Evolutionary conservation across 1,284 basidiomycete genomes (phyloP), one percentile per base, ranked within the genome.

Genomic region (Moesziomyces antarcticus): DNA sequence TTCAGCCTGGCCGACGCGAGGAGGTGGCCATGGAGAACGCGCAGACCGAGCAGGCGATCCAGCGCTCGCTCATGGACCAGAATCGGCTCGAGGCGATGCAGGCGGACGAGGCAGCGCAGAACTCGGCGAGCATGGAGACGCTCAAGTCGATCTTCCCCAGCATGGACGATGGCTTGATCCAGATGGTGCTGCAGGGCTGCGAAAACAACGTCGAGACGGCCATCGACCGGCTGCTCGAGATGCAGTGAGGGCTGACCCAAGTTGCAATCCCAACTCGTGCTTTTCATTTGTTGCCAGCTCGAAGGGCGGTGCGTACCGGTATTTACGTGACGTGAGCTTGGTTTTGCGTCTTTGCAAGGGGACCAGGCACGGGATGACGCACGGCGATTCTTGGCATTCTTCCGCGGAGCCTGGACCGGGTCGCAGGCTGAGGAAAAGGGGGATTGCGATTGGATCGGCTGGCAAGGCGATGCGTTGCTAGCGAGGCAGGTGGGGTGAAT

Each of bases 191-290:
- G 63, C 73, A 79, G 27, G 78, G 75, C 20, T 75, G 75, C 46
- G 62, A 71, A 33, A 71, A 67, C 5, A 70, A 80, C 48, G 79
- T 79, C 16, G 77, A 80, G 65, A 59, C 63, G 18, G 77, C 79
- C n/a, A 80, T 80, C 40, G 79, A 80, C 49, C 70, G 78, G 11
- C 45, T 80, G 37, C 53, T 80, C 21, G 79, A 80, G 56, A 80
- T 80, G 79, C 66, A 68, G 55, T 75, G 30, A 59, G 37, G 1
- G 1, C 5, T 33, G 6, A 35, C 8, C 6, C 5, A 7, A 1
- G 13, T 40, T 14, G 37, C 37, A 40, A 13, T 33, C 2, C 13
- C 30, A 33, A 9, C 30, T 1, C 10, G 13, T 13, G 30, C 30
- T 0, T 33, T 33, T 33, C 10, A 2, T 11, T 13, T 33, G 10